Percentiles rank a stretch among this genome's conserved stretches.
Conservation (phyloP, 495 filamentous ascomycete species). For the Saxispiralis lemnorum region DNA sequence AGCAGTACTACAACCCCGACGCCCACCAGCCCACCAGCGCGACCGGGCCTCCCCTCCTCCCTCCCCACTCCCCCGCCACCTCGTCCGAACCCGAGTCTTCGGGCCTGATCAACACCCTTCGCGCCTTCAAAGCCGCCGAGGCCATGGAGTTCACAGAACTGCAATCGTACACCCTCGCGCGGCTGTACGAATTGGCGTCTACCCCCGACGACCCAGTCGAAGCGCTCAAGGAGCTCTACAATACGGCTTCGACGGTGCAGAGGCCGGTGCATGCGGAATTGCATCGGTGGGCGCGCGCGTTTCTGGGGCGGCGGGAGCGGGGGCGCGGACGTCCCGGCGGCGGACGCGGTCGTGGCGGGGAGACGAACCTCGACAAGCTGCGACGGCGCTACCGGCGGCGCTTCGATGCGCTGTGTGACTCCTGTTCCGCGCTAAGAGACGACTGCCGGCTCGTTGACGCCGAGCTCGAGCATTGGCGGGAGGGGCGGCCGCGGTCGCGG, state of each 20-base stretch:
- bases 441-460: conserved; percentile 2
- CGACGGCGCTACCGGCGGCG: background rate
- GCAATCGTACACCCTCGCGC: conserved; percentile 2
- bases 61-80: background rate
- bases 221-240: conserved; percentile 10
- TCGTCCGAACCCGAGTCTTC: background rate
- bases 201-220: conserved; percentile 9
- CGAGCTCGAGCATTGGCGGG: too few relatives aligned
- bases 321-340: too few relatives aligned
- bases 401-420: background rate
- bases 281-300: conserved; percentile 8
- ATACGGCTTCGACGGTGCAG: conserved; percentile 2
- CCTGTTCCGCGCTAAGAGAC: background rate
- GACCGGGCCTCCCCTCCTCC: background rate
- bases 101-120: conserved; percentile 2
- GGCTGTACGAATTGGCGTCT: conserved; percentile 1
- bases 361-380: conserved; percentile 1
- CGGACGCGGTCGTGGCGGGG: too few relatives aligned
- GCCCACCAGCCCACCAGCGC: background rate
- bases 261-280: conserved; percentile 8
- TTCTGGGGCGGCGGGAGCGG: too few relatives aligned
- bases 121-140: conserved; percentile 10
- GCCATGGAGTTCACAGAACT: conserved; percentile 13
- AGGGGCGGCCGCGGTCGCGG: too few relatives aligned
- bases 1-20: background rate